These are phyloP conservation scores for Neurospora sp. DNA, from an alignment of 2,329 filamentous ascomycete genomes.

Conservation along the genomic window DNA sequence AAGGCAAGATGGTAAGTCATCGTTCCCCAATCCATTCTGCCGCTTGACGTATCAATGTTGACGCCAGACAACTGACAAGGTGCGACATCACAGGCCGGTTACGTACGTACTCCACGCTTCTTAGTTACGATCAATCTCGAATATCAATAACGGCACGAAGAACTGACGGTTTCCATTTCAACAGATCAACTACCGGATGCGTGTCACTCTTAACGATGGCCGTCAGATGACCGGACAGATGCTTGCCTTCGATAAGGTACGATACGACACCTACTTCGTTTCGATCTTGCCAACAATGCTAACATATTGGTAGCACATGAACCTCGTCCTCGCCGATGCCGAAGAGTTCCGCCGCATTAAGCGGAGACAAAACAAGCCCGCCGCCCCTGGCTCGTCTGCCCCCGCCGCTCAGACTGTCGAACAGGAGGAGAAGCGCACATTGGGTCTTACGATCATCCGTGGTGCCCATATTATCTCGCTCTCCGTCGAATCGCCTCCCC, in stretches of 20 bases:
- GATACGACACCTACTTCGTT: constrained; percentile 1
- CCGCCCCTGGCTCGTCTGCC: constrained; percentile 52
- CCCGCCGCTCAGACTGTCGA: constrained; percentile 61
- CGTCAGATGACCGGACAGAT: constrained; percentile 94
- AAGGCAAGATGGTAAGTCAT: constrained; percentile 95
- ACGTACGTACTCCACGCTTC: constrained; percentile 42
- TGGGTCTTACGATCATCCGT: constrained; percentile 88
- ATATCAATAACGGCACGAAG: background rate
- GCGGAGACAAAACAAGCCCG: constrained; percentile 66
- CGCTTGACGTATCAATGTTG: constrained; percentile 31
- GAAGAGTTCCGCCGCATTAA: constrained; percentile 94
- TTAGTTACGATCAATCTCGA: background rate
- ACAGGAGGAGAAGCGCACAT: constrained; percentile 93
- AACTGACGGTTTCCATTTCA: constrained; percentile 7
- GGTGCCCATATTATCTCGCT: constrained; percentile 91
- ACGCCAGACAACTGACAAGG: constrained; percentile 49
- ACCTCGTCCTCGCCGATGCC: constrained; percentile 94
- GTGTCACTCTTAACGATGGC: constrained; percentile 87
- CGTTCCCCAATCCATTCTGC: constrained; percentile 23
- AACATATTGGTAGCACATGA: constrained; percentile 69
- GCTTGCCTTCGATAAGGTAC: constrained; percentile 95
- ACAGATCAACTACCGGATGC: constrained; percentile 99
- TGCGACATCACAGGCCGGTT: constrained; percentile 50
- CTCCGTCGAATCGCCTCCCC: constrained; percentile 90
- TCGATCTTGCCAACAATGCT: background rate